Base-by-base conservation (phyloP, 495 filamentous ascomycete genomes). In the Immersiella caudata region DNA sequence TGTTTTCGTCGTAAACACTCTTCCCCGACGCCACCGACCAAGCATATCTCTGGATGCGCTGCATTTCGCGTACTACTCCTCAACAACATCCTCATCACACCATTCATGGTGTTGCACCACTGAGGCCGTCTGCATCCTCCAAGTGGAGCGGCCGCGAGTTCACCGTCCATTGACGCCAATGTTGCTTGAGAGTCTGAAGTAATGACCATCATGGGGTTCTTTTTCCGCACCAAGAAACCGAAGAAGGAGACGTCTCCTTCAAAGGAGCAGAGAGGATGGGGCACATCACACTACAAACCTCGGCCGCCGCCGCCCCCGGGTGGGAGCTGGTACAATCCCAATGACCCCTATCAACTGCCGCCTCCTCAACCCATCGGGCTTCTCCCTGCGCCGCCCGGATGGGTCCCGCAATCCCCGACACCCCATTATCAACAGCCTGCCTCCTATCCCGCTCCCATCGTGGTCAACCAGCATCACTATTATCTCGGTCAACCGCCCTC, bases 401-500 rank as follows among this genome's bases (percentile, higher is more conserved):
- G 79, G 79, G 75, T 64, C 8, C 40, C 18, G 18, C 50, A 51
- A 27, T 29, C 71, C 3, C 16, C 73, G n/a, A 67, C 71, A 18
- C 60, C 70, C 62, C 68, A 68, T 21, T 74, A 69, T 60, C 77
- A 79, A 56, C 68, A 68, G 22, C 75, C 72, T 50, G 61, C 57
- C 20, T 36, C 64, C 40, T 76, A 76, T 67, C 68, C 73, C 14
- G 68, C 64, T 0, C 79, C 81, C 50, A 80, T 84, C 52, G 74
- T 84, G 27, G 79, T 84, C 64, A 82, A 83, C 68, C 81, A 84
- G 36, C 71, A 84, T 50, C 76, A 84, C 65, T 84, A 84, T 57
- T 84, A 83, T 62, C 66, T 81, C 7, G 72, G 71, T 2, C 70
- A 74, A 2, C 67, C 78, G 6, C 70, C 72, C 18, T 55, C 75